Percentiles rank a stretch among this genome's conserved stretches.
Evolutionary conservation across 2,329 filamentous ascomycete species (phyloP).

Genomic region (Paecilomyces sp.): DNA sequence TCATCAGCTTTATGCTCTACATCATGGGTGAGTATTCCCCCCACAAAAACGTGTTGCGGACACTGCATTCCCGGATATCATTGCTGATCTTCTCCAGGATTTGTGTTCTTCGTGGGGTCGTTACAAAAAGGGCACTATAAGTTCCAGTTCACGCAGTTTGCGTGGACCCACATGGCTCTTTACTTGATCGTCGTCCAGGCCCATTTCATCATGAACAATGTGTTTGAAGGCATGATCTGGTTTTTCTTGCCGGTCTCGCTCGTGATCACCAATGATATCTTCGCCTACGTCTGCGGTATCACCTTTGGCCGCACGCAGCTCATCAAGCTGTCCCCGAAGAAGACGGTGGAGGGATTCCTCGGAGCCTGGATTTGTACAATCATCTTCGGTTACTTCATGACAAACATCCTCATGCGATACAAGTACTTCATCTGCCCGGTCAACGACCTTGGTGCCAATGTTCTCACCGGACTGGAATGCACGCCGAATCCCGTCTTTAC

Average conservation of each 20-base stretch:
- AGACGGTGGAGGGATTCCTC: constrained; percentile 96
- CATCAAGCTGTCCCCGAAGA: constrained; percentile 97
- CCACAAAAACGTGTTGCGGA: background rate
- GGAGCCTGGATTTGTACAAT: constrained; percentile 95
- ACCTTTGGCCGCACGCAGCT: constrained; percentile 93
- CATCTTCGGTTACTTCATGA: constrained; percentile 72
- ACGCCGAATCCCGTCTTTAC: constrained; percentile 87
- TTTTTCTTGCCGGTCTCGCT: constrained; percentile 93
- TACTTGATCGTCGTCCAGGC: constrained; percentile 97
- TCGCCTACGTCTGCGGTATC: constrained; percentile 95
- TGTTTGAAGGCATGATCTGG: constrained; percentile 99
- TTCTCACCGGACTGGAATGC: constrained; percentile 85
- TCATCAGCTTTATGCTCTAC: constrained; percentile 98
- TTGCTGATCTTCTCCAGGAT: constrained; percentile 51
- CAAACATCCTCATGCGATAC: constrained; percentile 78
- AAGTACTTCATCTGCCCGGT: constrained; percentile 99
- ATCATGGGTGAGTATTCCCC: constrained; percentile 66
- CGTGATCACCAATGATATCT: constrained; percentile 98
- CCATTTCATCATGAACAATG: constrained; percentile 99
- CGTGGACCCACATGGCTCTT: constrained; percentile 98
- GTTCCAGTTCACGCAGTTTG: constrained; percentile 98
- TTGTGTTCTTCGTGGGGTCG: constrained; percentile 95
- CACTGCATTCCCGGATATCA: background rate
- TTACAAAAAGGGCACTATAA: constrained; percentile 93
- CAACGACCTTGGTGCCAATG: constrained; percentile 88